Conservation (phyloP, 1,139 yeast genomes). For the Suhomyces ambrosiae region DNA sequence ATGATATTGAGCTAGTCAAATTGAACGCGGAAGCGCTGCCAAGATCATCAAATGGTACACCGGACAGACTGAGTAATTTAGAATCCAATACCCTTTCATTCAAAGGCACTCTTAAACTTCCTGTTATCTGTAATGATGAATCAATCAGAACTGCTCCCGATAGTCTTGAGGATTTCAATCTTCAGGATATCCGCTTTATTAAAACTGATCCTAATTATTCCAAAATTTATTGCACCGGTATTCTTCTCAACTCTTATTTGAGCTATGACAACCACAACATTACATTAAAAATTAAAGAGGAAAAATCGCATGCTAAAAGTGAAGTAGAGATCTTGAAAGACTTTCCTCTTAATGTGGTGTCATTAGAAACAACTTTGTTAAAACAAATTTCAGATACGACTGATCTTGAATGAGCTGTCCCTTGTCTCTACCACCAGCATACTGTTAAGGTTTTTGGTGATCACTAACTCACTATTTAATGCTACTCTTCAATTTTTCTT, state of each 20-base stretch:
- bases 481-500: constrained; percentile 1
- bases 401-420: no score
- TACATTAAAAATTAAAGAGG: constrained; percentile 23
- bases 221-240: constrained; percentile 34
- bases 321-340: constrained; percentile 29
- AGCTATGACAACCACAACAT: constrained; percentile 24
- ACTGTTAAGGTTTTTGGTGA: no score
- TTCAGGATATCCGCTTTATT: constrained; percentile 5
- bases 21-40: no score
- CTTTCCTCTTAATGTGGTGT: constrained; percentile 34
- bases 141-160: not conserved
- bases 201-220: constrained; percentile 20
- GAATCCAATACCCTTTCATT: no score
- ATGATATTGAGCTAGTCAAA: no score
- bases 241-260: constrained; percentile 32
- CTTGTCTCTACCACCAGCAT: no score
- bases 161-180: not conserved
- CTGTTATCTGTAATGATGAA: not conserved
- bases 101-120: not conserved
- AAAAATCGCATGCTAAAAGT: not conserved
- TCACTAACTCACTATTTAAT: no score
- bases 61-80: no score
- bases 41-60: no score
- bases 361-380: constrained; percentile 36
- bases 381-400: constrained; percentile 9